phyloP scores from a whole-genome alignment of 2,329 filamentous ascomycete genomes.

The Fusarium stilboides region DNA sequence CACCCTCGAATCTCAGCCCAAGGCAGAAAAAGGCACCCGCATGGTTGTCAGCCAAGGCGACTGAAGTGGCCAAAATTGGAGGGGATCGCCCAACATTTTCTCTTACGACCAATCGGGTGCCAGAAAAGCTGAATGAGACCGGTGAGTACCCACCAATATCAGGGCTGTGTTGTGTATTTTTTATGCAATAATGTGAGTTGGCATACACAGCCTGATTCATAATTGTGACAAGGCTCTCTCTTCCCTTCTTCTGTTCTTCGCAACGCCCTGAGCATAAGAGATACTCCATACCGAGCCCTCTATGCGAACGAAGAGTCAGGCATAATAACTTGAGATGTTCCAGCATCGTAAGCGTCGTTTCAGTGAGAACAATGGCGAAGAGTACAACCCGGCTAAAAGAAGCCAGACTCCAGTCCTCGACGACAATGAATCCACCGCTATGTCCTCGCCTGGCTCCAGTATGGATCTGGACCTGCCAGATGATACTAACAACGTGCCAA shows the following conservation, averaged over 20 bases:
- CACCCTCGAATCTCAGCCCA: slow-evolving; percentile 1
- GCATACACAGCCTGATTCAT: background rate
- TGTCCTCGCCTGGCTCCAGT: fast-evolving
- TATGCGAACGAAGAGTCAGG: too few species aligned
- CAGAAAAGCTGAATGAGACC: too few species aligned
- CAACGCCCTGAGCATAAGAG: too few species aligned
- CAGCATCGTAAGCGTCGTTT: background rate
- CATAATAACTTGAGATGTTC: background rate
- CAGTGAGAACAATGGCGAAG: fast-evolving
- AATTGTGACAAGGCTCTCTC: background rate
- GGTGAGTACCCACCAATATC: fast-evolving
- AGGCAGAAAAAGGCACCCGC: background rate
- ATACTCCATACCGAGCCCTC: too few species aligned
- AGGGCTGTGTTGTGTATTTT: background rate
- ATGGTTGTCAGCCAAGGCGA: too few species aligned
- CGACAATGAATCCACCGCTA: fast-evolving
- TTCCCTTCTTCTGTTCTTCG: too few species aligned
- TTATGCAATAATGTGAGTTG: too few species aligned
- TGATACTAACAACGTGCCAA: fast-evolving
- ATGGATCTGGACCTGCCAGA: background rate
- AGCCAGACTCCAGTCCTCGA: fast-evolving
- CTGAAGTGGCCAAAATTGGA: too few species aligned
- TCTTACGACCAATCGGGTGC: too few species aligned
- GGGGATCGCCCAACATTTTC: too few species aligned
- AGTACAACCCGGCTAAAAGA: background rate